Evolutionary conservation across 2,329 filamentous ascomycete species (phyloP).

Genomic region (Pseudophaeomoniella oleicola): DNA sequence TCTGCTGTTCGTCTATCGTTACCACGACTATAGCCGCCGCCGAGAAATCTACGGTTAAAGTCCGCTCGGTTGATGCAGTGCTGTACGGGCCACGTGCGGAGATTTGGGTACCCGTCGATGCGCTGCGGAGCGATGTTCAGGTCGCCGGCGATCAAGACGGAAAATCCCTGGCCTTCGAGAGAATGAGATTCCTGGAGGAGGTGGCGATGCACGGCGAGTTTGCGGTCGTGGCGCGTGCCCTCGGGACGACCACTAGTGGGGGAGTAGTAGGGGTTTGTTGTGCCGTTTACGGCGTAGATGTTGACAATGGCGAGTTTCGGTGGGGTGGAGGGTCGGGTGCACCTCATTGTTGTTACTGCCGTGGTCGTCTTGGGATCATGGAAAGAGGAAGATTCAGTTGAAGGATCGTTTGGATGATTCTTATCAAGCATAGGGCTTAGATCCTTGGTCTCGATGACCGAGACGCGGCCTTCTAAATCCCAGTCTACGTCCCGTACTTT

Average conservation of each 20-base stretch:
- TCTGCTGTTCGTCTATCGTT: too few relatives aligned
- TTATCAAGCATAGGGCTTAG: constrained; percentile 3
- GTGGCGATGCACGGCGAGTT: constrained; percentile 31
- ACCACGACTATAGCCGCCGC: too few relatives aligned
- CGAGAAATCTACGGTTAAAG: constrained; percentile 36
- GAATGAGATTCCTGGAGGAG: constrained; percentile 29
- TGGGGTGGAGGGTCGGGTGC: too few relatives aligned
- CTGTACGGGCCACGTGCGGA: constrained; percentile 29
- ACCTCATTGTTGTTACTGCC: too few relatives aligned
- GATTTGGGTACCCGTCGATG: constrained; percentile 32
- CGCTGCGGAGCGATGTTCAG: constrained; percentile 33
- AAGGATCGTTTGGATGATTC: background rate
- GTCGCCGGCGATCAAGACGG: constrained; percentile 35
- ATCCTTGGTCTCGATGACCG: constrained; percentile 25
- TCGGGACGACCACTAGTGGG: constrained; percentile 24
- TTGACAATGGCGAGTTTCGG: constrained; percentile 36
- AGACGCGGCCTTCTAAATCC: constrained; percentile 38
- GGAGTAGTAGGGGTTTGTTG: constrained; percentile 29
- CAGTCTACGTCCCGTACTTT: constrained; percentile 28
- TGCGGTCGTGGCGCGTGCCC: constrained; percentile 37
- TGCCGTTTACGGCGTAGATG: constrained; percentile 40
- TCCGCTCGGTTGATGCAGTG: constrained; percentile 37
- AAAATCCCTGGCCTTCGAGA: constrained; percentile 26
- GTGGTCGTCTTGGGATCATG: too few relatives aligned
- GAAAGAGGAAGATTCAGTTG: background rate